Evolutionary conservation across 371 early-diverging fungal species (phyloP), one percentile per base, ranked within the genome.

Genomic region (Dinochytrium kinnereticum): DNA sequence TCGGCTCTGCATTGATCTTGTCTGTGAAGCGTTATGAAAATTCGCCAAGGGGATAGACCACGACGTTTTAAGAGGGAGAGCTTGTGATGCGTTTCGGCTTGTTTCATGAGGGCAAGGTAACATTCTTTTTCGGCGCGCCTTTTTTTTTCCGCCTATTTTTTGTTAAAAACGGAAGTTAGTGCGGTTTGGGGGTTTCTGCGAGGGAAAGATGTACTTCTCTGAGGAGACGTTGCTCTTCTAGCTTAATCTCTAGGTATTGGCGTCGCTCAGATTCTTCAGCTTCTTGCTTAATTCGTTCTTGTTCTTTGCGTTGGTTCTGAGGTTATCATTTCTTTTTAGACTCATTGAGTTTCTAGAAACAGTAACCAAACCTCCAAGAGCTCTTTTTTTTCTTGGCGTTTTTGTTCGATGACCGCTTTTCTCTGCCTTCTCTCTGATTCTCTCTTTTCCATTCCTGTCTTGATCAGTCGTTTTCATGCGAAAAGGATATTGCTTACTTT

Each of bases 361-460:
- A 13, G 37, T 33, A 33, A 3, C 28, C 17, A 21, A 15, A 44
- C 66, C 49, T 66, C 66, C 3, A 66, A 10, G 7, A 28, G 2
- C 44, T 66, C 66, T 37, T 37, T 10, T 28, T 40, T 37, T 44
- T 66, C 66, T 40, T 66, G 3, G 13, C 44, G 38, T 37, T 66
- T 66, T 28, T 40, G 66, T 37, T 66, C 66, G 5, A 37, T 39
- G 24, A 10, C 15, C 44, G 15, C 30, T 40, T 66, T 66, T 3
- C 66, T 17, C 30, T 66, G 24, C 19, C 21, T 28, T 28, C 66
- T 37, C 28, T 66, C 40, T 7, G 2, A 39, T 2, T 66, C 49
- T 15, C 66, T 28, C 30, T 40, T 66, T 44, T 37, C 40, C 66
- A 66, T 66, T 3, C 30, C 66, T 66, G n/a, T n/a, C n/a, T n/a